Conservation (phyloP, 1,284 basidiomycete genomes). For the Sphaerobolus stellatus region DNA sequence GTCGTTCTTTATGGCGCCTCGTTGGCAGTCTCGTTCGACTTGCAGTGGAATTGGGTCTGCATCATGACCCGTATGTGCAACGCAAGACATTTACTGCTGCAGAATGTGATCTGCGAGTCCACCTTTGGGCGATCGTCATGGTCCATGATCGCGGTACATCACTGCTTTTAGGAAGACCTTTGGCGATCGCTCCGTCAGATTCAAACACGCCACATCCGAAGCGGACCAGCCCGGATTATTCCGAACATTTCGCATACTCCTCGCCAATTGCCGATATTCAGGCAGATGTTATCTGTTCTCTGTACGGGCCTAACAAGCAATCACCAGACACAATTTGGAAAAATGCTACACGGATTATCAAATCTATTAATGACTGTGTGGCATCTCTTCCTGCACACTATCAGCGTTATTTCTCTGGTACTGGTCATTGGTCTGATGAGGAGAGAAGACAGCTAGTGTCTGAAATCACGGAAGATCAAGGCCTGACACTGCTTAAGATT, state of each 20-base stretch:
- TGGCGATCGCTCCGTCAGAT: slow-evolving; percentile 74
- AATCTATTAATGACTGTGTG: slow-evolving; percentile 67
- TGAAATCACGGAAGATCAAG: slow-evolving; percentile 73
- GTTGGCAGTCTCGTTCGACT: slow-evolving; percentile 78
- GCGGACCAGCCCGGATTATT: slow-evolving; percentile 44
- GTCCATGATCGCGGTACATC: slow-evolving; percentile 82
- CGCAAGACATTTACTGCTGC: slow-evolving; percentile 62
- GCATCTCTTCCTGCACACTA: slow-evolving; percentile 66
- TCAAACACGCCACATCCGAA: slow-evolving; percentile 72
- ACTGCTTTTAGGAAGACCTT: slow-evolving; percentile 77
- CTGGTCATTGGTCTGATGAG: slow-evolving; percentile 66
- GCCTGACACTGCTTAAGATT: slow-evolving; percentile 74
- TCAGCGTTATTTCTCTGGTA: slow-evolving; percentile 68
- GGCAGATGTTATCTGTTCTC: slow-evolving; percentile 79
- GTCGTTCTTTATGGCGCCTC: slow-evolving; percentile 78
- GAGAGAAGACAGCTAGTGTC: slow-evolving; percentile 63
- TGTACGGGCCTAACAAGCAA: slow-evolving; percentile 71
- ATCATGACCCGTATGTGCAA: slow-evolving; percentile 76
- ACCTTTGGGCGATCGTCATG: slow-evolving; percentile 77
- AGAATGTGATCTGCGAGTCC: slow-evolving; percentile 72
- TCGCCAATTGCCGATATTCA: slow-evolving; percentile 75
- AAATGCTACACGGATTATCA: slow-evolving; percentile 73
- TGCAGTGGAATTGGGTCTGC: slow-evolving; percentile 75
- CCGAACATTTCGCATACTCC: slow-evolving; percentile 71
- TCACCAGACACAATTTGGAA: slow-evolving; percentile 66